These are phyloP conservation scores for Plasmodium malariae DNA, from an alignment of 169 alveolate genomes.

Conservation along the genomic window DNA sequence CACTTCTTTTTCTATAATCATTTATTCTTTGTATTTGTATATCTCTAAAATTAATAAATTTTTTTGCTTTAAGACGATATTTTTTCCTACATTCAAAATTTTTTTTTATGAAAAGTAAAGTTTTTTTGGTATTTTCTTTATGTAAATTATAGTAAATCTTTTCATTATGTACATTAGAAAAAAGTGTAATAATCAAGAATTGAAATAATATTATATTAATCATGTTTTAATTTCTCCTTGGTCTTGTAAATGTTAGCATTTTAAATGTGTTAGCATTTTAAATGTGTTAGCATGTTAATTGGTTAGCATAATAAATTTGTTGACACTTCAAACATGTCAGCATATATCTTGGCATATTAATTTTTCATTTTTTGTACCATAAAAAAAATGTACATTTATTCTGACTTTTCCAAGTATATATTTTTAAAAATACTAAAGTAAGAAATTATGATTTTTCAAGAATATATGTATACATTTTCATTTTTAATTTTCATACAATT, in stretches of 20 bases:
- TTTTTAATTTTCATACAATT: too few species aligned
- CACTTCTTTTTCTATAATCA: constrained; percentile 57
- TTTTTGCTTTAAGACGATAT: constrained; percentile 24
- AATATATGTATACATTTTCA: too few species aligned
- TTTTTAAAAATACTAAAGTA: too few species aligned
- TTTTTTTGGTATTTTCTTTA: not conserved
- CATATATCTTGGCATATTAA: too few species aligned
- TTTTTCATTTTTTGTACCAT: too few species aligned
- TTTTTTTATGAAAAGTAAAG: constrained; percentile 18
- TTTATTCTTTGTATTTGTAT: constrained; percentile 51
- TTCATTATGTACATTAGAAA: constrained; percentile 31
- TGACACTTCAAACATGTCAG: too few species aligned
- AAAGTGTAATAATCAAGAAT: constrained; percentile 5
- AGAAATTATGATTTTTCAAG: too few species aligned
- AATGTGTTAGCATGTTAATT: too few species aligned
- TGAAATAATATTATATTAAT: constrained; percentile 11
- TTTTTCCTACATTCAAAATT: not conserved
- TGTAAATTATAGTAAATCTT: constrained; percentile 16
- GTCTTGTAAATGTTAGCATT: not conserved
- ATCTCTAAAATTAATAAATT: constrained; percentile 51
- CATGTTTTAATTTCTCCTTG: constrained; percentile 23
- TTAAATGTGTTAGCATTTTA: not conserved
- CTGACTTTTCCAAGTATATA: too few species aligned
- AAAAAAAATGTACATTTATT: too few species aligned
- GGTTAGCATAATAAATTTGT: too few species aligned